Conservation (phyloP, 495 filamentous ascomycete genomes). For the Tetracladium marchalianum region DNA sequence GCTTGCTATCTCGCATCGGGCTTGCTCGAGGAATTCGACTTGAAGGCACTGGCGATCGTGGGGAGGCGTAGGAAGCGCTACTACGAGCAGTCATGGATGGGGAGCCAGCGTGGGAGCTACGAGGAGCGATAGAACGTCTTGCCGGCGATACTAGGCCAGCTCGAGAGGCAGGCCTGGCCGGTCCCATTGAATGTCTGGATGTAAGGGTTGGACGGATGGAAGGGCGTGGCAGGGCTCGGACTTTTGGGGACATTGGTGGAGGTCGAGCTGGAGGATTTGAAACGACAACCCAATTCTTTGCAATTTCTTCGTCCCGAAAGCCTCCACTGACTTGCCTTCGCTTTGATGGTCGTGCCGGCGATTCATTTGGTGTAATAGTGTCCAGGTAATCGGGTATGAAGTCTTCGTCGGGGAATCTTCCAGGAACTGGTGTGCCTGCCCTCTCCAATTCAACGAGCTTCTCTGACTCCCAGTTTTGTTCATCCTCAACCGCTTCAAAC, state of each 20-base stretch:
- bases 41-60: constrained; percentile 24
- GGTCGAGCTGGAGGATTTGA: constrained; percentile 12
- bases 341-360: constrained; percentile 38
- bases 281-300: constrained; percentile 71
- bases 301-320: constrained; percentile 38
- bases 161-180: constrained; percentile 12
- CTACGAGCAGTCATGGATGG: constrained; percentile 27
- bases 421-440: constrained; percentile 27
- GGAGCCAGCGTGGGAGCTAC: constrained; percentile 38
- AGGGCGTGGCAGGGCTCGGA: constrained; percentile 1
- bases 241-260: constrained; percentile 8
- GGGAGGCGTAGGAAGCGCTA: constrained; percentile 44
- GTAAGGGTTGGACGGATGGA: constrained; percentile 8
- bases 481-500: constrained; percentile 1
- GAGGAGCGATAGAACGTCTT: constrained; percentile 24
- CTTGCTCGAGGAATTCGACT: constrained; percentile 3
- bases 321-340: constrained; percentile 36
- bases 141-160: constrained; percentile 22
- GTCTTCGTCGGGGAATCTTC: constrained; percentile 31
- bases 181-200: neutral
- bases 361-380: constrained; percentile 28
- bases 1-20: neutral
- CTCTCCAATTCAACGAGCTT: constrained; percentile 1
- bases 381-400: constrained; percentile 27
- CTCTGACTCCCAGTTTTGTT: constrained; percentile 5